Conservation (phyloP, 2,329 filamentous ascomycete genomes). For the Knoxdaviesia proteae region DNA sequence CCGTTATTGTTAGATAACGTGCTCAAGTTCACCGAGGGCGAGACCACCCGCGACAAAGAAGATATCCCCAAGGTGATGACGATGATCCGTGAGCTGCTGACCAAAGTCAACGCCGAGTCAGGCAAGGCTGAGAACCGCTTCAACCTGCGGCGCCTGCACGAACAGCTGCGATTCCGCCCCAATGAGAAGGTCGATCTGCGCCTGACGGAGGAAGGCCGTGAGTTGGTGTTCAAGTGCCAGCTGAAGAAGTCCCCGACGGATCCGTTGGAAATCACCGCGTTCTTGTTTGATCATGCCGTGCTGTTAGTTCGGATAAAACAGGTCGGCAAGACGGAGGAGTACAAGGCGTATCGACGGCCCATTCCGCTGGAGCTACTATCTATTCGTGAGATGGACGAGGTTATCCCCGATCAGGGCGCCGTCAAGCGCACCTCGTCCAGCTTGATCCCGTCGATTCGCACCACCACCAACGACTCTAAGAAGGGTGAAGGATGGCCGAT, state of each 20-base stretch:
- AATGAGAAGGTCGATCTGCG: conserved; percentile 87
- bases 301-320: conserved; percentile 79
- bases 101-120: conserved; percentile 79
- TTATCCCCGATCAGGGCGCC: conserved; percentile 57
- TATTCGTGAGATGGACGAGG: conserved; percentile 93
- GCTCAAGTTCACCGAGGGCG: conserved; percentile 75
- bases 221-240: conserved; percentile 82
- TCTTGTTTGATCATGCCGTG: conserved; percentile 90
- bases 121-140: conserved; percentile 96
- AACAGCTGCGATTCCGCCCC: conserved; percentile 75
- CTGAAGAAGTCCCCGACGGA: conserved; percentile 87
- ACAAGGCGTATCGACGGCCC: conserved; percentile 82
- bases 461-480: conserved; percentile 29
- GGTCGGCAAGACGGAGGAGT: conserved; percentile 81
- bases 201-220: conserved; percentile 78
- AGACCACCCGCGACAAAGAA: conserved; percentile 60
- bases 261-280: conserved; percentile 75
- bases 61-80: conserved; percentile 79
- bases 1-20: conserved; percentile 82
- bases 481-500: conserved; percentile 70
- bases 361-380: conserved; percentile 85
- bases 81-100: conserved; percentile 71
- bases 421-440: conserved; percentile 78
- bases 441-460: conserved; percentile 39
- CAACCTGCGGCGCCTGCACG: conserved; percentile 79